Conservation (phyloP, 371 early-diverging fungal species). For the Mucor racemosus region DNA sequence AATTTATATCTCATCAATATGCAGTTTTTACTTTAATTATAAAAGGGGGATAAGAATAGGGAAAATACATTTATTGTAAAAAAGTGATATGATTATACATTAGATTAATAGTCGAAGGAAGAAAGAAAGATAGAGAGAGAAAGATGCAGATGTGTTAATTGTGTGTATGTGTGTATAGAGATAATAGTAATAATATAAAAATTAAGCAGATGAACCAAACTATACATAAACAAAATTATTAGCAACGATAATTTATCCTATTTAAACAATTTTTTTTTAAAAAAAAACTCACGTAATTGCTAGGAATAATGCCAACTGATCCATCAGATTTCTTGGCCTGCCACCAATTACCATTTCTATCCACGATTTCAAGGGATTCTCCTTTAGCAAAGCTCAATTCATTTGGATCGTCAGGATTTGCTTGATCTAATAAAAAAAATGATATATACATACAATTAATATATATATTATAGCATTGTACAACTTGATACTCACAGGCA, state of each 20-base stretch:
- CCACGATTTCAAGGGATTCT: slow-evolving; percentile 80
- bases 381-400: slow-evolving; percentile 86
- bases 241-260: not conserved
- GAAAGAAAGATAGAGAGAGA: not conserved
- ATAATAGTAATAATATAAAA: not conserved
- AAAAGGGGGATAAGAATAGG: not conserved
- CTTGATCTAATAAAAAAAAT: slow-evolving; percentile 55
- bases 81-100: slow-evolving; percentile 5
- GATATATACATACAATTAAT: not conserved
- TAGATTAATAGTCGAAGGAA: not conserved
- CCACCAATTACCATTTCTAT: slow-evolving; percentile 94
- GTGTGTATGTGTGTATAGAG: not conserved
- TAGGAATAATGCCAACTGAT: slow-evolving; percentile 85
- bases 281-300: slow-evolving; percentile 69
- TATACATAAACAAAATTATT: not conserved
- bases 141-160: not conserved
- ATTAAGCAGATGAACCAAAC: slow-evolving; percentile 16
- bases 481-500: slow-evolving; percentile 22
- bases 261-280: no score
- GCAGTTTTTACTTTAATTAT: not conserved
- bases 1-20: not conserved
- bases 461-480: not conserved
- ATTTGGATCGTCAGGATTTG: slow-evolving; percentile 86
- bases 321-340: slow-evolving; percentile 83
- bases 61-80: slow-evolving; percentile 1